A percentile compares a stretch with the other conserved stretches of the same genome.
Evolutionary conservation across 2,329 filamentous ascomycete genomes (phyloP).

Genomic region (Pseudocercospora macadamiae): DNA sequence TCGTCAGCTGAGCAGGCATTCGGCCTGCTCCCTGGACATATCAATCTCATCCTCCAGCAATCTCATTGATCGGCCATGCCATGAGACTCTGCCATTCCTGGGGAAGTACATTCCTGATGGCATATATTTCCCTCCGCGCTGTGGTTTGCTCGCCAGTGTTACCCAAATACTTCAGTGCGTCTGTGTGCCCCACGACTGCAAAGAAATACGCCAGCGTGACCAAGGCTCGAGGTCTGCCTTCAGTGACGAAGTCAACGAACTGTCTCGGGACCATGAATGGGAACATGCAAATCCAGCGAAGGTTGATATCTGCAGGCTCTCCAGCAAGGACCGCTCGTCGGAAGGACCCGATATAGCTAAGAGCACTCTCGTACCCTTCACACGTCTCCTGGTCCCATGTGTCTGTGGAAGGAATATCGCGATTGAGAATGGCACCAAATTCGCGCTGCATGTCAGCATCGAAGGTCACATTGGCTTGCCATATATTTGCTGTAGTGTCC

Average conservation of each 20-base stretch:
- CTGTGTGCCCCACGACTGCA: conserved; percentile 34
- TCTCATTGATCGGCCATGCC: conserved; percentile 34
- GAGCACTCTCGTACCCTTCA: conserved; percentile 33
- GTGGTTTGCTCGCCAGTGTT: conserved; percentile 31
- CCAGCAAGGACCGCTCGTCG: conserved; percentile 29
- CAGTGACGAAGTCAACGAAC: conserved; percentile 38
- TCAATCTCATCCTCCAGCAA: conserved; percentile 19
- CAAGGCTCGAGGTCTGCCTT: conserved; percentile 38
- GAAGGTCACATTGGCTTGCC: conserved; percentile 25
- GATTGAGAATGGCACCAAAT: conserved; percentile 30
- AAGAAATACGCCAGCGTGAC: conserved; percentile 41
- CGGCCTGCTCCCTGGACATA: background rate
- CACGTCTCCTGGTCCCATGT: conserved; percentile 28
- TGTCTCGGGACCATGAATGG: conserved; percentile 36
- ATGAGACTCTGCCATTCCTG: conserved; percentile 38
- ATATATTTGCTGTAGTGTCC: conserved; percentile 29
- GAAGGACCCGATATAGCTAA: conserved; percentile 36
- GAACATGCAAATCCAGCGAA: conserved; percentile 38
- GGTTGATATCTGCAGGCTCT: conserved; percentile 31
- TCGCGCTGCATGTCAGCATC: conserved; percentile 26
- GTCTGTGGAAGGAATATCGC: conserved; percentile 26
- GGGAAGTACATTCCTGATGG: conserved; percentile 32
- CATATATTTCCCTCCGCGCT: conserved; percentile 33
- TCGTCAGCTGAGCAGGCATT: no score
- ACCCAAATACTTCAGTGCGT: conserved; percentile 36